Evolutionary conservation across 1,139 yeast species (phyloP).

Genomic region (Candida anutae): DNA sequence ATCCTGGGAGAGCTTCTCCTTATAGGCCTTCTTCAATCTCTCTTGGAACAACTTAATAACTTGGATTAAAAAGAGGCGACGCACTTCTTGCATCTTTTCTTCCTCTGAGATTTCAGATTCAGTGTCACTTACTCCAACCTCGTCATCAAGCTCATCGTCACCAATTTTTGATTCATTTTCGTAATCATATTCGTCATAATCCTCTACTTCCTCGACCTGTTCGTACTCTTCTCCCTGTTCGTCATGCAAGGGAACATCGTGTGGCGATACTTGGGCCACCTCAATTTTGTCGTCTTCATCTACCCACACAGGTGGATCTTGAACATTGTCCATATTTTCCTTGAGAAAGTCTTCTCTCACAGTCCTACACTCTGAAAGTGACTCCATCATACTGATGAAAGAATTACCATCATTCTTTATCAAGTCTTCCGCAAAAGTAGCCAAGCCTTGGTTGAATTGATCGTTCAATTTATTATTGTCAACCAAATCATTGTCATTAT

Average conservation of each 20-base stretch:
- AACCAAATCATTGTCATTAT: too few species aligned
- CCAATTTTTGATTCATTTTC: conserved; percentile 22
- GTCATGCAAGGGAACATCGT: not conserved
- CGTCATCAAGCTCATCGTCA: conserved; percentile 21
- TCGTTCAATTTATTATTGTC: conserved; percentile 9
- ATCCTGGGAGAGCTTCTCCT: conserved; percentile 67
- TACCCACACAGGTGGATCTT: conserved; percentile 11
- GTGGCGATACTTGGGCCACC: not conserved
- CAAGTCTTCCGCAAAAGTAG: conserved; percentile 71
- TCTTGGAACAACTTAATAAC: conserved; percentile 70
- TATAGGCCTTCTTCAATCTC: conserved; percentile 63
- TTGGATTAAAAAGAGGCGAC: conserved; percentile 66
- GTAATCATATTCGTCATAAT: conserved; percentile 18
- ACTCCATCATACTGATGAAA: conserved; percentile 73
- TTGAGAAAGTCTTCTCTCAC: conserved; percentile 37
- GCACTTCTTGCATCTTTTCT: conserved; percentile 67
- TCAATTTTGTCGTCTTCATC: conserved; percentile 16
- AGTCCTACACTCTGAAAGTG: conserved; percentile 52
- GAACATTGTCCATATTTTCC: conserved; percentile 8
- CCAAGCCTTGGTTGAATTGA: conserved; percentile 29
- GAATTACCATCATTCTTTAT: conserved; percentile 67
- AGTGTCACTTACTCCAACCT: conserved; percentile 23
- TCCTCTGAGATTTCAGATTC: conserved; percentile 49
- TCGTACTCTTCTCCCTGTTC: conserved; percentile 5
- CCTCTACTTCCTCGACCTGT: conserved; percentile 15